These are phyloP conservation scores for Fusarium sp. DNA, from an alignment of 2,329 filamentous ascomycete species.

Conservation along the genomic window DNA sequence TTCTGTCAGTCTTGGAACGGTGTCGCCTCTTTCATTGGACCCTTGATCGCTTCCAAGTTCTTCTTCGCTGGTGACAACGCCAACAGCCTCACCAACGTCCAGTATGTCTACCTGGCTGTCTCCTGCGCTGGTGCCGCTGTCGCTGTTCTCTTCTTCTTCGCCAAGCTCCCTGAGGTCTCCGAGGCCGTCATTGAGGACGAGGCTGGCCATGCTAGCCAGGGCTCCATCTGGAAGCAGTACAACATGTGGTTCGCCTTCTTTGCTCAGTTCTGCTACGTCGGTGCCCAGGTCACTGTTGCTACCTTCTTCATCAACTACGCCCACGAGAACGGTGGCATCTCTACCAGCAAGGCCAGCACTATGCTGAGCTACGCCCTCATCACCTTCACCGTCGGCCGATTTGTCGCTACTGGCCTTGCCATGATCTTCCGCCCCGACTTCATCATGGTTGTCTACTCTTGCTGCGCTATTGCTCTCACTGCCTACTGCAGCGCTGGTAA, in stretches of 20 bases:
- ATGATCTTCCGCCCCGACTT: slow-evolving; percentile 74
- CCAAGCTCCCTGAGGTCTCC: slow-evolving; percentile 79
- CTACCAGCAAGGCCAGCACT: slow-evolving; percentile 65
- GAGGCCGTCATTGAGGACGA: slow-evolving; percentile 57
- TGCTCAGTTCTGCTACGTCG: slow-evolving; percentile 84
- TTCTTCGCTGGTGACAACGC: slow-evolving; percentile 75
- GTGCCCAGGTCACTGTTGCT: slow-evolving; percentile 76
- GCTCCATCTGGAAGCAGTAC: slow-evolving; percentile 78
- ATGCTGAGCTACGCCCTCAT: slow-evolving; percentile 82
- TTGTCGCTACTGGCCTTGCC: slow-evolving; percentile 74
- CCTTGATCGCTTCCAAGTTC: slow-evolving; percentile 78
- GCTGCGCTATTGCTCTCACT: slow-evolving; percentile 72
- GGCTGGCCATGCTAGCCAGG: slow-evolving; percentile 66
- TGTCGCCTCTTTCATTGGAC: slow-evolving; percentile 78
- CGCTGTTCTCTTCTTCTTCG: slow-evolving; percentile 74
- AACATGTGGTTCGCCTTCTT: slow-evolving; percentile 80
- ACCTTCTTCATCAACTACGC: slow-evolving; percentile 81
- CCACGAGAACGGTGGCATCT: slow-evolving; percentile 68
- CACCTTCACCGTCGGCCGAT: slow-evolving; percentile 80
- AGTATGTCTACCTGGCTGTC: slow-evolving; percentile 82
- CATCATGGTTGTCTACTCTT: slow-evolving; percentile 74
- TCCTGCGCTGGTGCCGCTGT: slow-evolving; percentile 75
- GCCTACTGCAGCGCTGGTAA: slow-evolving; percentile 60
- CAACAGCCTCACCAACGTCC: slow-evolving; percentile 73
- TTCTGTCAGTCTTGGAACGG: slow-evolving; percentile 83